These are phyloP conservation scores for Scedosporium minutisporum DNA, from an alignment of 2,329 filamentous ascomycete species.

Conservation along the genomic window DNA sequence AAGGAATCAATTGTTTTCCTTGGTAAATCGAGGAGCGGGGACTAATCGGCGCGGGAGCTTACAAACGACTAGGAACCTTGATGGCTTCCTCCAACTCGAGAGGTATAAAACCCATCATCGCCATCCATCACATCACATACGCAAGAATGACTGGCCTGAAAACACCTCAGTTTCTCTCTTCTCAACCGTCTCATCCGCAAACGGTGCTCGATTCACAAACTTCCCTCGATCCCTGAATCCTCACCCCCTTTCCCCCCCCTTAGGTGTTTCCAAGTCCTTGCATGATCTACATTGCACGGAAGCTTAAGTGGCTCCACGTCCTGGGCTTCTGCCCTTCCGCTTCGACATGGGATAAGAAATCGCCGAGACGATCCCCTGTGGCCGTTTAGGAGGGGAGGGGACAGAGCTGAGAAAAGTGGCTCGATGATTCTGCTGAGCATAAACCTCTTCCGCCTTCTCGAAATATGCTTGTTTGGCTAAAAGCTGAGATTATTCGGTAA, in stretches of 20 bases:
- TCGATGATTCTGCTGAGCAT: background rate
- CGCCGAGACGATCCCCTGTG: background rate
- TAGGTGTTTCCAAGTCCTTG: background rate
- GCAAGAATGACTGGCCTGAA: background rate
- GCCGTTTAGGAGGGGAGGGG: background rate
- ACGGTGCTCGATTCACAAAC: background rate
- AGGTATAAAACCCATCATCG: background rate
- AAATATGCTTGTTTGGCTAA: background rate
- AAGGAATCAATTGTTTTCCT: too few species aligned
- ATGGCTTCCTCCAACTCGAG: background rate
- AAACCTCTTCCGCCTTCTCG: background rate
- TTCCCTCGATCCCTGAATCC: background rate
- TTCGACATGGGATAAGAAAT: background rate
- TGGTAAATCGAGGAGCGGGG: too few species aligned
- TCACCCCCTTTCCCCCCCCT: background rate
- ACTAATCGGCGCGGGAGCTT: too few species aligned
- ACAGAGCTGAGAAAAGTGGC: background rate
- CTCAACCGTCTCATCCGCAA: background rate
- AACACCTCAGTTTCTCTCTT: background rate
- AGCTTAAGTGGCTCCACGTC: background rate
- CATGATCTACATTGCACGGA: slow-evolving; percentile 3
- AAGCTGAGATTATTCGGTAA: background rate
- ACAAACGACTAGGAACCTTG: background rate
- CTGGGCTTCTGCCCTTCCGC: background rate
- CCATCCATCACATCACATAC: too few species aligned